Evolutionary conservation across 352 stramenopile species (phyloP).

Genomic region (Pythium sukuiense): DNA sequence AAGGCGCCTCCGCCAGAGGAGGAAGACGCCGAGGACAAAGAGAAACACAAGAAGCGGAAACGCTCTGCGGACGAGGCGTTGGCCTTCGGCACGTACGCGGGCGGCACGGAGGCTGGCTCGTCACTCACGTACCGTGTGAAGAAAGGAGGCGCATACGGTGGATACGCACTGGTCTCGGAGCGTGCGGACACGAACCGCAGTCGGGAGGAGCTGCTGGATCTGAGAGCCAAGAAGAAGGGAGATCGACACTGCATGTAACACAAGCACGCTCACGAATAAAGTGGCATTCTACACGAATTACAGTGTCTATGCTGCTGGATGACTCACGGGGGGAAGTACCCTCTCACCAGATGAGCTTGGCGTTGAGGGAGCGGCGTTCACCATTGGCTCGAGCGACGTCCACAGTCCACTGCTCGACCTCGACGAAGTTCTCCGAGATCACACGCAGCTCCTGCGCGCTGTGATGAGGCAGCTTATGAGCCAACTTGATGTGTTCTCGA

Average conservation of each 20-base stretch:
- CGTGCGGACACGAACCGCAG: slow-evolving; percentile 63
- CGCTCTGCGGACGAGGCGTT: slow-evolving; percentile 52
- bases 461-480: background rate
- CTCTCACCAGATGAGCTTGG: slow-evolving; percentile 16
- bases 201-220: slow-evolving; percentile 83
- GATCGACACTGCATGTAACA: slow-evolving; percentile 80
- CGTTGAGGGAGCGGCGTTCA: background rate
- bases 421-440: slow-evolving; percentile 16
- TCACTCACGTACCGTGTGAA: slow-evolving; percentile 79
- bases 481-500: slow-evolving; percentile 11
- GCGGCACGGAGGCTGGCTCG: slow-evolving; percentile 71
- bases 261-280: background rate
- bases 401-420: slow-evolving; percentile 19
- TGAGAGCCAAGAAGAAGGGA: slow-evolving; percentile 87
- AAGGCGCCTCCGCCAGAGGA: slow-evolving; percentile 74
- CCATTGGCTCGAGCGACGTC: background rate
- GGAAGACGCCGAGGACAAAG: slow-evolving; percentile 37
- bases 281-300: background rate
- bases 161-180: slow-evolving; percentile 87
- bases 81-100: slow-evolving; percentile 89
- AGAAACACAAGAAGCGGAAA: slow-evolving; percentile 56
- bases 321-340: background rate
- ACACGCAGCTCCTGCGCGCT: background rate
- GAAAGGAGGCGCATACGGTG: slow-evolving; percentile 81
- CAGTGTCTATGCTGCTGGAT: background rate